phyloP scores from a whole-genome alignment of 1,139 yeast genomes.

The Keqinozyma sinolaborantium region DNA sequence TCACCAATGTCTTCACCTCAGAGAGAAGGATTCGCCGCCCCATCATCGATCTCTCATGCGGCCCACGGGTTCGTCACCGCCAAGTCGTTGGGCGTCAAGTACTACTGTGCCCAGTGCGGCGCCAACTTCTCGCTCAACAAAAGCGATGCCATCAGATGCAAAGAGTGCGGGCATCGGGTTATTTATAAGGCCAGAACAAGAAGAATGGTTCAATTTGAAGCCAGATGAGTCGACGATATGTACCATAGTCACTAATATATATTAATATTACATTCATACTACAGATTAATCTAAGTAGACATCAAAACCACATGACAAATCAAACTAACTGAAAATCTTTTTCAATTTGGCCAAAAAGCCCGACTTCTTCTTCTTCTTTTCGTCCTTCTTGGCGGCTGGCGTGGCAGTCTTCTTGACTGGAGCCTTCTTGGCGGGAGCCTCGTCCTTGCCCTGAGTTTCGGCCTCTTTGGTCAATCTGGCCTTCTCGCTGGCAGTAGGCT shows the following conservation, averaged over 20 bases:
- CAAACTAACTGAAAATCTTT: constrained; percentile 31
- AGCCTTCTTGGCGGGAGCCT: constrained; percentile 4
- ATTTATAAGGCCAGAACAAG: constrained; percentile 95
- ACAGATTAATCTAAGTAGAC: too few relatives aligned
- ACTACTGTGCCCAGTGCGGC: constrained; percentile 96
- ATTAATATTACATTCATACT: constrained; percentile 3
- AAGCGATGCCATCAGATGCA: constrained; percentile 96
- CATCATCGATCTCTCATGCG: constrained; percentile 70
- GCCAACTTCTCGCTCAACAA: constrained; percentile 82
- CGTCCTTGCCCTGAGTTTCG: constrained; percentile 9
- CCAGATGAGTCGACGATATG: constrained; percentile 27
- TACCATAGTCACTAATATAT: constrained; percentile 2
- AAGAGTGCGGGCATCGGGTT: constrained; percentile 98
- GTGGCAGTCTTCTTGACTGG: constrained; percentile 10
- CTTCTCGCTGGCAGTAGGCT: constrained; percentile 39
- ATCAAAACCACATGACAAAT: constrained; percentile 1
- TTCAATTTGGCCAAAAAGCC: constrained; percentile 45
- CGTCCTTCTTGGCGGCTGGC: constrained; percentile 33
- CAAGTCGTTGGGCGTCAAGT: constrained; percentile 80
- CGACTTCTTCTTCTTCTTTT: constrained; percentile 36
- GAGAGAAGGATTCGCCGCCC: constrained; percentile 94
- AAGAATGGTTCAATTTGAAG: constrained; percentile 75
- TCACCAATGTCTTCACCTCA: constrained; percentile 53
- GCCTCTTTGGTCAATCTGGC: constrained; percentile 34
- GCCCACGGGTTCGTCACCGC: constrained; percentile 56